Evolutionary conservation across 1,139 yeast species (phyloP), one percentile per base, ranked within the genome.

Genomic region (Martiniozyma asiatica): DNA sequence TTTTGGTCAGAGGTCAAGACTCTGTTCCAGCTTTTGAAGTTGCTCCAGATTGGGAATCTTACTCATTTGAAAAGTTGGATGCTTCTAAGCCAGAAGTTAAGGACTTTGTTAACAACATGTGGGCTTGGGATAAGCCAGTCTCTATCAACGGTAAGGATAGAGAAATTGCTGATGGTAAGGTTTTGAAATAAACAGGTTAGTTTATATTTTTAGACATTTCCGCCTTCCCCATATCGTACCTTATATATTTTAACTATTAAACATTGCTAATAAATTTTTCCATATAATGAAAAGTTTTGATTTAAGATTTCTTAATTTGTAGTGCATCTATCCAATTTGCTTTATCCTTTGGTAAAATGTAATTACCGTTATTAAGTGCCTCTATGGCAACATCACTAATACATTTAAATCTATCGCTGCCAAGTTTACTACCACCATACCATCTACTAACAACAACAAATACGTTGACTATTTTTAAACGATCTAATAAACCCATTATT

Each of bases 1-100:
- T 89, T 69, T 63, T 89, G 54, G 77, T 89, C 55, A 82, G 97
- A 67, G 99, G 99, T 54, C 85, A 89, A 63, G 96, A 89, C 43
- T 63, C 52, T 56, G 70, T 47, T 37, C 94, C 96, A 57, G 98
- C 95, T 43, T 85, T 89, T 55, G 81, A 89, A 46, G 97, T 89
- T 59, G 99, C 98, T 55, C 97, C 99, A 63, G 99, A 89, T 66
- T 85, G 94, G 94, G 98, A 89, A 66, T 76, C 87, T 24, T 79
- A 75, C 64, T 54, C 55, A 37, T 76, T 65, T 73, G 57, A 68
- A 52, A 68, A 73, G 64, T 64, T 79, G 50, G 89, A 79, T 54
- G 62, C 77, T 36, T 47, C 79, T 50, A 72, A 69, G 48, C 68
- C 68, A 39, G 81, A 68, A 50, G 82, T 72, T 65, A 73, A 65